Evolutionary conservation across 768 basidiomycete genomes (phyloP), one percentile per base, ranked within the genome.

Genomic region (Dentipellis fragilis): DNA sequence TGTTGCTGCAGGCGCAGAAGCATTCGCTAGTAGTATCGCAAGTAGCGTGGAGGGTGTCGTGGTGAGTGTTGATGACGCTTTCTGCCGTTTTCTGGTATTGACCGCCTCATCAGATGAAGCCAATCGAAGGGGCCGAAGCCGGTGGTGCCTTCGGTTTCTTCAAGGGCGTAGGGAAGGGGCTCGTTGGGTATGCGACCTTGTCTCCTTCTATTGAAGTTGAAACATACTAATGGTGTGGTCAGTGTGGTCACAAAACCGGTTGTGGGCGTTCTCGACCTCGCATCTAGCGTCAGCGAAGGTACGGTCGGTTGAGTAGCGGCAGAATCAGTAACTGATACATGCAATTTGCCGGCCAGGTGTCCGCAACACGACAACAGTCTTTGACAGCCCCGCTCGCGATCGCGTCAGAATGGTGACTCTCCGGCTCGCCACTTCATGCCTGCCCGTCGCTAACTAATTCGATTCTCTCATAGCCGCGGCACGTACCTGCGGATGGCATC

Each of bases 351-450:
- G n/a, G n/a, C n/a, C 57, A 93, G 91, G 95, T 23, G 95, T 99
- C 59, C 84, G 96, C 47, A 99, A 99, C 64, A 99, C 96, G 0
- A 98, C 96, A 0, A 98, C 93, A 2, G 95, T 98, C 2, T 99
- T 98, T 59, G 96, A 98, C 67, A 89, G 83, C 58, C 87, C 88
- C 11, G 87, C 87, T 36, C 78, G 93, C 54, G 95, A 97, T 64
- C 85, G 94, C 17, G 80, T 88, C 45, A 78, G 96, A 65, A 71
- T 88, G 64, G 89, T 88, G 55, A 66, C 84, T 70, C 9, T 21
- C 47, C 10, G 14, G 19, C 7, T 10, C 6, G 21, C 4, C 10
- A 7, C 46, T 38, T 34, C 22, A 38, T 21, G 34, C 55, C 22
- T 53, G 34, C 55, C 22, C 52, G 36, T 53, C 38, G 46, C 46